Evolutionary conservation across 1,284 basidiomycete species (phyloP), one percentile per base, ranked within the genome.

Genomic region (Ustilago trichophora): DNA sequence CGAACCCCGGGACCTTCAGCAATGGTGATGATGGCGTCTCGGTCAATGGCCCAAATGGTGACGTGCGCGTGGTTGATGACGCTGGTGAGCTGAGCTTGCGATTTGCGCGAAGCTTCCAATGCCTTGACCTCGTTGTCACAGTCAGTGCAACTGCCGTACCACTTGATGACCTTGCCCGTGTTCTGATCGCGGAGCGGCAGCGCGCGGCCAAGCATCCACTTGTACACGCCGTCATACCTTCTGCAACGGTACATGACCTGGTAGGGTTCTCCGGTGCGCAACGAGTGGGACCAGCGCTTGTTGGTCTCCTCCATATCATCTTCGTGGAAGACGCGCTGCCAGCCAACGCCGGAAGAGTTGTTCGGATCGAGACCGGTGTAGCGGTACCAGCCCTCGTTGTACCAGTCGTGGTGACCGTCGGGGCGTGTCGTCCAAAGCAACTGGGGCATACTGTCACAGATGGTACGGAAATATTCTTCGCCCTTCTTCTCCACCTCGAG

Each of bases 241-340:
- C 63, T 51, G 62, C 72, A 66, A 6, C 82, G 74, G 57, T 83
- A 82, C 55, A 81, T 81, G 48, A 74, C 72, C 36, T 72, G 68
- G 54, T 82, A 82, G 0, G 75, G 75, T 22, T 82, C 80, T 21
- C 82, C 81, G 0, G 80, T 82, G 32, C 78, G 77, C 43, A 82
- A 69, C 5, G 77, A 81, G 32, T 80, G 75, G 2, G 66, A 65
- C 81, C 82, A 82, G 5, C 73, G 65, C 16, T 57, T 55, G 31
- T 72, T 59, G 15, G 72, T 62, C 29, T 71, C 67, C 2, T 72
- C 66, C 78, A 82, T 80, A 47, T 82, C 82, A 25, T 82, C 81
- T 46, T 72, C 66, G 45, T 82, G 80, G 69, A 82, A 80, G 11
- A 73, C 65, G 13, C 63, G 70, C 42, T 78, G 75, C 82, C 82